Evolutionary conservation across 805 yeast genomes (phyloP), one percentile per base, ranked within the genome.

Genomic region (Teunomyces atbi): DNA sequence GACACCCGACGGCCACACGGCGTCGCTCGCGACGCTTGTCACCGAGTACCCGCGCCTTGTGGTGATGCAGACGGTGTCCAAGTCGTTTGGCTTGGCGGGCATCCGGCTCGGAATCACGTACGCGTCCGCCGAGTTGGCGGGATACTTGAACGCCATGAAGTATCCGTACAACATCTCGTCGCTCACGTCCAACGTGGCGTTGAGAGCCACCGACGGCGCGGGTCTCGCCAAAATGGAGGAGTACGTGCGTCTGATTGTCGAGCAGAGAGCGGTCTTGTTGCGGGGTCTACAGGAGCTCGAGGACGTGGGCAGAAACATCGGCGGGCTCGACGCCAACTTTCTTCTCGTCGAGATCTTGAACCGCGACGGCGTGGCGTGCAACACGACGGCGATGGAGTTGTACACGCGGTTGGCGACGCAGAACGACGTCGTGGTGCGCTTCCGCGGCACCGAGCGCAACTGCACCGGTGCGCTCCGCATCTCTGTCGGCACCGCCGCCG

Each of bases 61-160:
- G 13, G 96, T 89, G 10, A 71, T 91, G 64, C 99, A 94, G 66
- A 94, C 99, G 0, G 67, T 94, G 33, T 90, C 97, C 15, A 94
- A 94, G 62, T 85, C 98, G 0, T 94, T 94, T 68, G 99, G 99
- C 15, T 78, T 94, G 45, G 99, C 99, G 3, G 98, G 97, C 38
- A 85, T 91, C 42, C 79, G 99, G 57, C 66, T 92, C 36, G 99
- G 99, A 20, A 72, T 90, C 49, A 83, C 96, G 1, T 92, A 64
- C 59, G 76, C 91, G 3, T 70, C 77, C 13, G 68, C 73, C 11
- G 79, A 77, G 50, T 69, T 94, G 40, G 78, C 96, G 0, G 57
- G 65, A 4, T 78, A 87, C 41, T 69, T 94, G 57, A 94, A 94
- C 64, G 81, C 95, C 19, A 84, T 92, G 86, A 94, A 94, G 63